Percentiles rank a stretch among this genome's conserved stretches.
phyloP scores from a whole-genome alignment of 768 basidiomycete genomes.

The Tricholoma bakamatsutake region DNA sequence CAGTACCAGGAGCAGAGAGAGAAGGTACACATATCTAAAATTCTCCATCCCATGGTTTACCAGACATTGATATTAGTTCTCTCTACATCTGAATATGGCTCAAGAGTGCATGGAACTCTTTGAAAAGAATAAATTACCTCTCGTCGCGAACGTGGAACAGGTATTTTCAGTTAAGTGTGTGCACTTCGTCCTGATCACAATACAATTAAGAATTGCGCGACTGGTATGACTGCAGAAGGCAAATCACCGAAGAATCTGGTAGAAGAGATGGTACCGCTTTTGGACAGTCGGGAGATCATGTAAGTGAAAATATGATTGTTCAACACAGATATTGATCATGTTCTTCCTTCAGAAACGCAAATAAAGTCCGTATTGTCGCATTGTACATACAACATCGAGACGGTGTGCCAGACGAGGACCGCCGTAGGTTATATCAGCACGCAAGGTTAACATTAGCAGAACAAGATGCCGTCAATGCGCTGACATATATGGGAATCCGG shows the following conservation, averaged over 20 bases:
- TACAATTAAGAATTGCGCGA: constrained; percentile 77
- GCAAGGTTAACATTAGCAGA: constrained; percentile 82
- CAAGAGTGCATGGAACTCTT: constrained; percentile 96
- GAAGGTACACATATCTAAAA: constrained; percentile 45
- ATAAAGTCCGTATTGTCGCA: constrained; percentile 95
- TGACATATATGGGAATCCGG: constrained; percentile 76
- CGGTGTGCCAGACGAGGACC: constrained; percentile 98
- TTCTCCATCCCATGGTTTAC: background rate
- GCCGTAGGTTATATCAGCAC: constrained; percentile 90
- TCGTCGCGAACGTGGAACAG: constrained; percentile 89
- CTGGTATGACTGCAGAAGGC: constrained; percentile 85
- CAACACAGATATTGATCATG: background rate
- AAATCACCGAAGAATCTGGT: constrained; percentile 93
- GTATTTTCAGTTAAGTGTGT: constrained; percentile 24
- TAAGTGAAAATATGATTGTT: constrained; percentile 29
- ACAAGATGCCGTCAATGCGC: constrained; percentile 89
- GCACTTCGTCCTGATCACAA: background rate
- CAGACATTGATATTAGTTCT: constrained; percentile 59
- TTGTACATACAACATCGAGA: constrained; percentile 93
- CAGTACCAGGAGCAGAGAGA: constrained; percentile 95
- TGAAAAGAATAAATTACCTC: constrained; percentile 78
- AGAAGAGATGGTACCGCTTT: constrained; percentile 96
- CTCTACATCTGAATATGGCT: constrained; percentile 94
- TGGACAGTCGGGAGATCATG: constrained; percentile 85
- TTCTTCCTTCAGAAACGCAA: constrained; percentile 53